Evolutionary conservation across 2,329 filamentous ascomycete genomes (phyloP).

Genomic region (Tothia fuscella): DNA sequence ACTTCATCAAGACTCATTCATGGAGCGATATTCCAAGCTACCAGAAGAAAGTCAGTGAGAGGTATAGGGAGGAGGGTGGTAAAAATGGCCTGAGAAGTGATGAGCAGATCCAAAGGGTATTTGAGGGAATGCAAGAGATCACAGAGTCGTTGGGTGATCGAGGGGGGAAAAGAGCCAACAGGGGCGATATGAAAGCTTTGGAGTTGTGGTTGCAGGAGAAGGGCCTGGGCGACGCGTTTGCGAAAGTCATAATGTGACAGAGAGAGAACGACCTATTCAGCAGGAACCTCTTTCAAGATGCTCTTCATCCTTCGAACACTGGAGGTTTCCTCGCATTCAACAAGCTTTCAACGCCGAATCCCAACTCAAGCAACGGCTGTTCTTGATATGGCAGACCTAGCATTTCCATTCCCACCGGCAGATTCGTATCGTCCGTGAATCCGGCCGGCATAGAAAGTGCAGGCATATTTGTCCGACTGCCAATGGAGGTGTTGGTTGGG

Average conservation of each 20-base stretch:
- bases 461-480: constrained; percentile 21
- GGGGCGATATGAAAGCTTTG: constrained; percentile 42
- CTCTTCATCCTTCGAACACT: too few relatives aligned
- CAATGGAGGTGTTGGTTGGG: constrained; percentile 26
- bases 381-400: constrained; percentile 12
- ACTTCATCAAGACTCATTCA: constrained; percentile 50
- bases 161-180: constrained; percentile 37
- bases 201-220: constrained; percentile 37
- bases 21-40: constrained; percentile 51
- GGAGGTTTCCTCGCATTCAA: neutral
- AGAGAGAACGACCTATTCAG: too few relatives aligned
- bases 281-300: too few relatives aligned
- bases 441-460: constrained; percentile 25
- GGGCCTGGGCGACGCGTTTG: constrained; percentile 34
- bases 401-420: constrained; percentile 21
- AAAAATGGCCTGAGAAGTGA: constrained; percentile 3
- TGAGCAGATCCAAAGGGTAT: constrained; percentile 26
- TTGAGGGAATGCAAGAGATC: constrained; percentile 46
- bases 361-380: constrained; percentile 6
- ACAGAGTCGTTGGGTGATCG: constrained; percentile 38
- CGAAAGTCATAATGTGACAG: constrained; percentile 28
- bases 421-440: constrained; percentile 14
- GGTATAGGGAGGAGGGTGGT: constrained; percentile 32
- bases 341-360: neutral
- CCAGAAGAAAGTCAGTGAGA: constrained; percentile 51